Evolutionary conservation across 495 filamentous ascomycete genomes (phyloP).

Genomic region (Daldinia vernicosa): DNA sequence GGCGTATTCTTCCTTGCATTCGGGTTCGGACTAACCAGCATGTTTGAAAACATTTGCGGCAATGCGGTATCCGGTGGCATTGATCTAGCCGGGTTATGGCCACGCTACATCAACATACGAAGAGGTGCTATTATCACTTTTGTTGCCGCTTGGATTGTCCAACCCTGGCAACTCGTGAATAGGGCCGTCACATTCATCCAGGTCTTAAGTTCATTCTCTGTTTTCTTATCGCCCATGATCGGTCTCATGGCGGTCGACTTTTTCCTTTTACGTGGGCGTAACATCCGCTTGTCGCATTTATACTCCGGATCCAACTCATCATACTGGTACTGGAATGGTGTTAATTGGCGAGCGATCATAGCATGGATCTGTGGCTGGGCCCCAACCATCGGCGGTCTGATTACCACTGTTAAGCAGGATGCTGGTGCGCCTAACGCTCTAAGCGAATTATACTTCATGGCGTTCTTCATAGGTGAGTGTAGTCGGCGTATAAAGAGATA

Average conservation of each 20-base stretch:
- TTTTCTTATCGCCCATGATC: constrained; percentile 57
- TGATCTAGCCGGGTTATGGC: constrained; percentile 57
- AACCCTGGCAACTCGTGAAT: constrained; percentile 63
- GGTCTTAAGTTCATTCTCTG: constrained; percentile 58
- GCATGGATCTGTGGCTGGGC: constrained; percentile 50
- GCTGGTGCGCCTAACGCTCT: constrained; percentile 40
- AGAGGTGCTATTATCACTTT: constrained; percentile 57
- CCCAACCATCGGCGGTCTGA: constrained; percentile 48
- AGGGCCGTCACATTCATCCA: constrained; percentile 59
- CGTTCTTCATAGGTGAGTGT: constrained; percentile 49
- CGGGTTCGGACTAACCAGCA: constrained; percentile 41
- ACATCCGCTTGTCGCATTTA: constrained; percentile 46
- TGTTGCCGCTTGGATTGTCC: constrained; percentile 51
- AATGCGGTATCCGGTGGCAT: constrained; percentile 51
- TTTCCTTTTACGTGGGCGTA: constrained; percentile 45
- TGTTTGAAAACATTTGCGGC: constrained; percentile 45
- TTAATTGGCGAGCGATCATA: constrained; percentile 49
- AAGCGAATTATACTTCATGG: constrained; percentile 49
- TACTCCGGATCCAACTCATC: constrained; percentile 37
- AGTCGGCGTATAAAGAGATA: neutral
- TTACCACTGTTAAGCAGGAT: constrained; percentile 42
- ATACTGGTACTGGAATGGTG: constrained; percentile 51
- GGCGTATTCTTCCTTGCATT: constrained; percentile 51
- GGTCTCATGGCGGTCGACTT: constrained; percentile 47
- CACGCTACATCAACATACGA: constrained; percentile 61